Conservation (phyloP, 2,329 filamentous ascomycete genomes). For the Knufia petricola region DNA sequence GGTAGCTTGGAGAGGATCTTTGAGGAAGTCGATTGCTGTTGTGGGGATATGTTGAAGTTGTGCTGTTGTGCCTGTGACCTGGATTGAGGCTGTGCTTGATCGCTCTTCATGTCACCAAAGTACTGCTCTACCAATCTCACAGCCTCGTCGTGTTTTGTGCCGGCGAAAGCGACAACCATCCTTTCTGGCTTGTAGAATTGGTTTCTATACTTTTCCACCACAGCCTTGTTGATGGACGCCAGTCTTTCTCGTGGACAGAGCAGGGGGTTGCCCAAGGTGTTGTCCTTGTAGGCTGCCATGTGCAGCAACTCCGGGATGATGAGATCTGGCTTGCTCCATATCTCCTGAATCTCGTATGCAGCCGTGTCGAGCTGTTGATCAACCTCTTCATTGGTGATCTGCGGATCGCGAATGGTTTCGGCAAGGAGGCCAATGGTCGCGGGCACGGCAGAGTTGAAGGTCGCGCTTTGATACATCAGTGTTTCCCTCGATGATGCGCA, state of each 20-base stretch:
- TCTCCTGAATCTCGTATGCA: slow-evolving; percentile 90
- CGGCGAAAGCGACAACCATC: slow-evolving; percentile 91
- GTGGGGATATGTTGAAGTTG: slow-evolving; percentile 27
- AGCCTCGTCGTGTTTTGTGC: slow-evolving; percentile 72
- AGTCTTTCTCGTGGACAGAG: slow-evolving; percentile 82
- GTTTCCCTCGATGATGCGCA: slow-evolving; percentile 92
- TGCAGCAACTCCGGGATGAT: slow-evolving; percentile 93
- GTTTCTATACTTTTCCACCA: slow-evolving; percentile 68
- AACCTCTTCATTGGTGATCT: slow-evolving; percentile 79
- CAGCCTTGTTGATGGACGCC: slow-evolving; percentile 59
- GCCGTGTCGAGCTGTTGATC: slow-evolving; percentile 79
- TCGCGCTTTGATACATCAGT: slow-evolving; percentile 97
- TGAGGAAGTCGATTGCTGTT: slow-evolving; percentile 25
- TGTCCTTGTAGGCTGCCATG: slow-evolving; percentile 89
- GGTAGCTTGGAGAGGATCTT: slow-evolving; percentile 72
- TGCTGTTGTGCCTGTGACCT: slow-evolving; percentile 34
- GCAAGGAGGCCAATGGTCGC: slow-evolving; percentile 74
- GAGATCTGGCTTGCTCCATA: slow-evolving; percentile 94
- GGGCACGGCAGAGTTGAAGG: slow-evolving; percentile 87
- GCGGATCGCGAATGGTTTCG: slow-evolving; percentile 82
- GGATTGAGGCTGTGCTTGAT: slow-evolving; percentile 8
- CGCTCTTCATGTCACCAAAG: slow-evolving; percentile 78
- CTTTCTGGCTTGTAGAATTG: slow-evolving; percentile 81
- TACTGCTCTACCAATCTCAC: slow-evolving; percentile 69
- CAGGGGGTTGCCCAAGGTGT: slow-evolving; percentile 88